These are phyloP conservation scores for Brassica nigra DNA, from an alignment of 345 rosid species.

Conservation along the genomic window DNA sequence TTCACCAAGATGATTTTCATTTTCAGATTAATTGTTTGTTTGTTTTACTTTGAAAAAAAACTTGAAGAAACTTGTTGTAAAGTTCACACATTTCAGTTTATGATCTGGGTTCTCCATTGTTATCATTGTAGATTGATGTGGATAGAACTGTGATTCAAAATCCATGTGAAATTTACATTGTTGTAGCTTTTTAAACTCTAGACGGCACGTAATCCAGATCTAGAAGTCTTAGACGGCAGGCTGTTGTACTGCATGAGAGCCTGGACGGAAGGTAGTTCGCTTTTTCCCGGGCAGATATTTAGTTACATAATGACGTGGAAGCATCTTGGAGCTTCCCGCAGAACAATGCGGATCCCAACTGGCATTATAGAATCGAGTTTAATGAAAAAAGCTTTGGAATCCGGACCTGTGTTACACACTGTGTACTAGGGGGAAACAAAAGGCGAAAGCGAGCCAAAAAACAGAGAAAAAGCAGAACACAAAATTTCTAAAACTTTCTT, in stretches of 20 bases:
- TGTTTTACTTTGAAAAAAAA: conserved; percentile 5
- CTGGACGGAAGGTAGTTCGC: conserved; percentile 32
- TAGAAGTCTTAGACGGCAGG: conserved; percentile 23
- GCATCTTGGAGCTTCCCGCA: conserved; percentile 38
- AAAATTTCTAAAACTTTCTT: conserved; percentile 23
- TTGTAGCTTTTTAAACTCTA: neutral
- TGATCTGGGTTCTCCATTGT: conserved; percentile 1
- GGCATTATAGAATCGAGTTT: conserved; percentile 15
- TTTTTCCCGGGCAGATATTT: conserved; percentile 32
- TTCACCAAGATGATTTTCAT: neutral
- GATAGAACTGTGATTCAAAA: neutral
- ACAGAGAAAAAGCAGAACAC: conserved; percentile 21
- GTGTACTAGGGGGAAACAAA: conserved; percentile 3
- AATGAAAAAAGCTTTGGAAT: conserved; percentile 20
- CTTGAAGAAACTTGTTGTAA: conserved; percentile 29
- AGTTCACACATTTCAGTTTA: conserved; percentile 17
- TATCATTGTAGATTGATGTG: neutral
- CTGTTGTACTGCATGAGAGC: conserved; percentile 13
- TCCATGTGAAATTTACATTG: neutral
- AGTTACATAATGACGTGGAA: conserved; percentile 30
- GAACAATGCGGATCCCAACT: conserved; percentile 38
- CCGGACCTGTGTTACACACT: conserved; percentile 34
- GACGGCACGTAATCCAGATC: conserved; percentile 3
- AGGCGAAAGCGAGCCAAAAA: conserved; percentile 42
- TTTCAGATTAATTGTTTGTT: conserved; percentile 15